Percentiles rank a stretch among this genome's conserved stretches.
phyloP scores from a whole-genome alignment of 148 eudicot species.

The Rhododendron molle region DNA sequence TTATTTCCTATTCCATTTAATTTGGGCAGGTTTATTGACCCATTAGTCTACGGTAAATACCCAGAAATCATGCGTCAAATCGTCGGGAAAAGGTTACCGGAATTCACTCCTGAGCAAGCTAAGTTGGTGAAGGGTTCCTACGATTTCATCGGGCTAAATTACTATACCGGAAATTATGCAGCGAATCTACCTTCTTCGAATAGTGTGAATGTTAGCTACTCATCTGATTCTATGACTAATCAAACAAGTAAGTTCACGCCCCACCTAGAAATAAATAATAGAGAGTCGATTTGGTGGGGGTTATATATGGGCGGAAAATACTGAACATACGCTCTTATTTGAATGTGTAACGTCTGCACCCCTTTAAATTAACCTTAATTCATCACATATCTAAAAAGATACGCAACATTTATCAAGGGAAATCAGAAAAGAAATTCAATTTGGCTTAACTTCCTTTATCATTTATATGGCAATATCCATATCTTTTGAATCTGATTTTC shows the following conservation, averaged over 20 bases:
- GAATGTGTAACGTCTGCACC: background rate
- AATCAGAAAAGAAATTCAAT: background rate
- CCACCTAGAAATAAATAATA: background rate
- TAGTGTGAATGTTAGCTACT: constrained; percentile 30
- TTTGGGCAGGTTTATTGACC: constrained; percentile 4
- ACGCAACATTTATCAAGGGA: background rate
- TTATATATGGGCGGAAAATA: too few relatives aligned
- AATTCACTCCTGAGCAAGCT: background rate
- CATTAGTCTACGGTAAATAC: background rate
- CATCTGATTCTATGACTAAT: constrained; percentile 31
- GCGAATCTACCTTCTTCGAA: constrained; percentile 15
- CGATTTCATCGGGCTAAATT: constrained; percentile 7
- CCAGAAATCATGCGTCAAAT: background rate
- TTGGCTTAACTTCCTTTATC: background rate
- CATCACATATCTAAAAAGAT: too few relatives aligned
- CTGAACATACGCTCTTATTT: background rate
- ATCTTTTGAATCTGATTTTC: background rate
- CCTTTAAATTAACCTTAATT: too few relatives aligned
- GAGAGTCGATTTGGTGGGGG: too few relatives aligned
- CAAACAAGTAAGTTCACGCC: constrained; percentile 30
- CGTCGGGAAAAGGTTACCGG: background rate
- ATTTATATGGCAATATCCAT: background rate
- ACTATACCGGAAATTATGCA: constrained; percentile 23
- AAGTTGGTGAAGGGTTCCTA: background rate
- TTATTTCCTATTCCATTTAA: background rate